Evolutionary conservation across 495 filamentous ascomycete genomes (phyloP), one percentile per base, ranked within the genome.

Genomic region (Recurvomyces mirabilis): DNA sequence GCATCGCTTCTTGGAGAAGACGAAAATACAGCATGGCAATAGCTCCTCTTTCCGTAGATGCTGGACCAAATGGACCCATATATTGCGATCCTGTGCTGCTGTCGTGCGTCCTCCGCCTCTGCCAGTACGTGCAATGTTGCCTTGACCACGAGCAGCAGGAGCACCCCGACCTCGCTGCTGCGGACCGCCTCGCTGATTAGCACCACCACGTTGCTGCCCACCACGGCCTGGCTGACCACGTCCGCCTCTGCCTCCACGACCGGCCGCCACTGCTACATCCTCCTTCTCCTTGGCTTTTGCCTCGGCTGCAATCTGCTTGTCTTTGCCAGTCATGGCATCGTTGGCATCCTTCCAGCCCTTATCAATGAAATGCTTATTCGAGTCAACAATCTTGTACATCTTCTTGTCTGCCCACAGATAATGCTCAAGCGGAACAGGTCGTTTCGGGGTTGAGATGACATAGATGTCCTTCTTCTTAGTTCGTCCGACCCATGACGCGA

Each of bases 401-500:
- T 76, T 75, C 60, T 94, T 95, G 47, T 79, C 78, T 6, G 84
- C 87, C 91, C 91, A 98, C 5, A 98, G 72, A 59, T 84, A 98
- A 60, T 98, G 93, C 58, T 98, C 89, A 14, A 98, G 65, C 0
- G 91, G 91, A 13, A 98, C 86, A 5, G 91, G 91, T 44, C 91
- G 75, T 61, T 96, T 98, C 9, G 86, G 79, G 1, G 91, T 98
- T 1, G 91, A 96, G 38, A 98, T 98, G 36, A 98, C 91, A 60
- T 95, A 98, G 40, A 98, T 95, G 60, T 98, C 84, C 67, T 93
- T 94, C 66, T 93, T 87, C 68, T 98, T 98, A 14, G 93, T 96
- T 38, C 91, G 75, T 26, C 91, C 91, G 26, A 98, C 93, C 91
- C 91, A 98, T 5, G 86, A 95, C 15, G 91, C 93, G 57, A 98